Conservation (phyloP, 139 green algal genomes). For the Zygnema circumcarinatum region DNA sequence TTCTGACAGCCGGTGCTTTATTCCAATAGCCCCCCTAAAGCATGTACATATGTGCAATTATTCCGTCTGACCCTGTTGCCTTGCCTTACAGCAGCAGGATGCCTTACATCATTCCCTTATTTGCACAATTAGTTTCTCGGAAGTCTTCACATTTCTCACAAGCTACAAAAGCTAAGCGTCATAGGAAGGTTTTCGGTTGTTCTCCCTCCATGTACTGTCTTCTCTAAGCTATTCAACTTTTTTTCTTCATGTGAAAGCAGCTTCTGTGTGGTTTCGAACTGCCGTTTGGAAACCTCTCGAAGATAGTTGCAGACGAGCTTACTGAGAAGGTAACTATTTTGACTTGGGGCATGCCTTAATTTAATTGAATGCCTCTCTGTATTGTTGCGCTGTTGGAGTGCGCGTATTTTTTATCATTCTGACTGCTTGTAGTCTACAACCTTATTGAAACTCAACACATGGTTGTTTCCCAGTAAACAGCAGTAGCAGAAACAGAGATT, state of each 20-base stretch:
- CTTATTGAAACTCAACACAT: background rate
- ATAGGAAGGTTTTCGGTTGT: too few relatives aligned
- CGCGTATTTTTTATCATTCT: background rate
- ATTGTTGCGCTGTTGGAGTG: background rate
- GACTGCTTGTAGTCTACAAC: background rate
- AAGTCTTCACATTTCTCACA: too few relatives aligned
- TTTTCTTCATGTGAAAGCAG: background rate
- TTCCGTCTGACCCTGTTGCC: too few relatives aligned
- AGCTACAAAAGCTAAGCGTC: too few relatives aligned
- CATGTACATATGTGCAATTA: too few relatives aligned
- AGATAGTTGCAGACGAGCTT: constrained; percentile 19
- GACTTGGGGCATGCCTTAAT: too few relatives aligned
- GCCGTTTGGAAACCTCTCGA: background rate
- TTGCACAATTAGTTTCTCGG: too few relatives aligned
- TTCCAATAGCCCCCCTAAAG: too few relatives aligned
- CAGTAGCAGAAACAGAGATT: background rate
- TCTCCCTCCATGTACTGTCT: background rate
- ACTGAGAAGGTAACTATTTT: background rate
- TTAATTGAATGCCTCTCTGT: too few relatives aligned
- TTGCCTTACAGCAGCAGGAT: too few relatives aligned
- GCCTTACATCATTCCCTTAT: too few relatives aligned
- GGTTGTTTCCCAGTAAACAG: background rate
- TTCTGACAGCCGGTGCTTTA: too few relatives aligned
- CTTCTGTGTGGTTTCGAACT: constrained; percentile 20
- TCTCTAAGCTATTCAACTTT: background rate